Base-by-base conservation (phyloP, 371 early-diverging fungal genomes). In the Blakeslea trispora region DNA sequence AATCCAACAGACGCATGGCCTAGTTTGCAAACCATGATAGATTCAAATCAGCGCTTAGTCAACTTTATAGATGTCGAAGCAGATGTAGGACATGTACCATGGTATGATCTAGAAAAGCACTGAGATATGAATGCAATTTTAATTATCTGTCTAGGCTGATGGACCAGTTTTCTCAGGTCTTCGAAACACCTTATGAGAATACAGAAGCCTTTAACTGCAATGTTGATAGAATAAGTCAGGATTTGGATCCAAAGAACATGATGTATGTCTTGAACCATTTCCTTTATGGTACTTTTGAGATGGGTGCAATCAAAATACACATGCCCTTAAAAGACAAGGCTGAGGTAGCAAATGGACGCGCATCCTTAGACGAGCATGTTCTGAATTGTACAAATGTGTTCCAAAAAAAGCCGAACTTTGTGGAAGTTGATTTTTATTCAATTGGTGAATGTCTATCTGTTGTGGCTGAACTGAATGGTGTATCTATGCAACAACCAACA, bases 351-450 rank as follows among this genome's bases (percentile, higher is more conserved):
- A 84, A 86, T 48, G 37, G 53, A 1, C 58, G 71, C 5, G 31
- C 31, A 23, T 59, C 66, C 0, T 53, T 84, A 7, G 23, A 41
- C 10, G 22, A 53, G 0, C 81, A 84, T 45, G 58, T 57, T 17
- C 64, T 65, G 22, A 65, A 64, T 8, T 84, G 84, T 45, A 63
- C 48, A 14, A 17, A 37, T 14, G 58, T 59, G 5, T 78, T 82
- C 39, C 51, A 48, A 15, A 72, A 69, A 23, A 76, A 74, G 35
- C 86, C 89, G 11, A 90, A 72, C 59, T 91, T 81, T 70, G 66
- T 91, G 7, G 80, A 88, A 6, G 88, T 90, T 1, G 91, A 91
- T 61, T 91, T 83, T 66, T 91, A 87, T 57, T 78, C 85, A 10
- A 57, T 72, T 5, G 90, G 89, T 8, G 66, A 68, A 15, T 32